Conservation (phyloP, 495 filamentous ascomycete species). For the Umbilicaria muhlenbergii region DNA sequence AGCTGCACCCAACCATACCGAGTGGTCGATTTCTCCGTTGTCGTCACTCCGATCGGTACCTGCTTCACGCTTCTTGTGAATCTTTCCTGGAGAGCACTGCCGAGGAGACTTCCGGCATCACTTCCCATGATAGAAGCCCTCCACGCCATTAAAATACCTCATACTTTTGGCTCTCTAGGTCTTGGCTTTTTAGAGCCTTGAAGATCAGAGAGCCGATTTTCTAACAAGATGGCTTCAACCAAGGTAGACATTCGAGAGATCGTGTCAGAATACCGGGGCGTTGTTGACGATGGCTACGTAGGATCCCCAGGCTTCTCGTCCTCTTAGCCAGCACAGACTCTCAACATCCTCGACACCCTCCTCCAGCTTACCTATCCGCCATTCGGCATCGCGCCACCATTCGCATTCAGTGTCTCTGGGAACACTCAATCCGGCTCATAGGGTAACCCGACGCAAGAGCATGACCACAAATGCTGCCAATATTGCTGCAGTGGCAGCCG, state of each 20-base stretch:
- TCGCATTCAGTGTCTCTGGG: slow-evolving; percentile 70
- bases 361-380: slow-evolving; percentile 12
- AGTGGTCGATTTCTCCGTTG: no score
- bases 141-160: neutral
- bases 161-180: slow-evolving; percentile 8
- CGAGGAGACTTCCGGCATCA: no score
- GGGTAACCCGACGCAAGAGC: slow-evolving; percentile 87
- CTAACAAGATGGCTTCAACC: neutral
- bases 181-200: slow-evolving; percentile 7
- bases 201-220: slow-evolving; percentile 8
- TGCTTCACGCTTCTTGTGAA: no score
- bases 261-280: neutral
- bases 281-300: slow-evolving; percentile 1
- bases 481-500: slow-evolving; percentile 61
- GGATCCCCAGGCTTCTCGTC: slow-evolving; percentile 9
- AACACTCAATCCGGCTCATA: slow-evolving; percentile 64
- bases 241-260: slow-evolving; percentile 3
- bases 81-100: no score
- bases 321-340: slow-evolving; percentile 11
- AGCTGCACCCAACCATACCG: no score
- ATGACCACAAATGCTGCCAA: slow-evolving; percentile 59
- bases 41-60: no score
- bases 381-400: slow-evolving; percentile 56
- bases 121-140: no score
- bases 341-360: slow-evolving; percentile 9